phyloP scores from a whole-genome alignment of 306 rosid genomes.

The Elaeagnus macrophylla region DNA sequence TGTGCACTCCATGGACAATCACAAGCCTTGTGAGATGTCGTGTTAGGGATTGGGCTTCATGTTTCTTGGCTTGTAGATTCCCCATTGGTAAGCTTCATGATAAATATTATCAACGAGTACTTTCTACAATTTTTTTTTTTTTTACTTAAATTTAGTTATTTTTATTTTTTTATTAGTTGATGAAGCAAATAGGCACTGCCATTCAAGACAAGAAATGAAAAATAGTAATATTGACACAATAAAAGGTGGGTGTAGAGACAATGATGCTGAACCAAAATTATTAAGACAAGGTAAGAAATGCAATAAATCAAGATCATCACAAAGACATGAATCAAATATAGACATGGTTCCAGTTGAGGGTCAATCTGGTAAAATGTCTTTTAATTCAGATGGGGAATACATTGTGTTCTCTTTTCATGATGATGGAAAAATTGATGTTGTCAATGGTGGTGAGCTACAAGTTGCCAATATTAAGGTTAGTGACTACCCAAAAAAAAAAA shows the following conservation, averaged over 20 bases:
- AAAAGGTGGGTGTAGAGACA: not conserved
- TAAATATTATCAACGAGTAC: not conserved
- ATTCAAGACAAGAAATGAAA: slow-evolving; percentile 22
- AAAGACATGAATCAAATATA: slow-evolving; percentile 5
- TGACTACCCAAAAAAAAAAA: no score
- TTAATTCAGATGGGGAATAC: slow-evolving; percentile 38
- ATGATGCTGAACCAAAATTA: no score
- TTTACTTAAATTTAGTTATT: not conserved
- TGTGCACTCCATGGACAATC: slow-evolving; percentile 1
- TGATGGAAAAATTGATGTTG: slow-evolving; percentile 43
- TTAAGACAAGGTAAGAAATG: not conserved
- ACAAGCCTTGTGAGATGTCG: slow-evolving; percentile 6
- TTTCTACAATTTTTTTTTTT: not conserved
- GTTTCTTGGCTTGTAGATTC: slow-evolving; percentile 4
- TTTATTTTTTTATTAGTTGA: slow-evolving; percentile 4
- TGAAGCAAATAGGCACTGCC: slow-evolving; percentile 1
- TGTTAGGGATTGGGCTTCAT: slow-evolving; percentile 3
- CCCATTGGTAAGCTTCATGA: not conserved
- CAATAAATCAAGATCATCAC: slow-evolving; percentile 9
- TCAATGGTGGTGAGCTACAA: slow-evolving; percentile 25
- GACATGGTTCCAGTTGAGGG: slow-evolving; percentile 6
- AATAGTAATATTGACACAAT: slow-evolving; percentile 21
- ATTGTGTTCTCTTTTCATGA: slow-evolving; percentile 56
- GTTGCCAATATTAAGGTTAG: not conserved
- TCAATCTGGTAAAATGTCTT: slow-evolving; percentile 33